phyloP scores from a whole-genome alignment of 768 basidiomycete species.

The Lyophyllum atratum region DNA sequence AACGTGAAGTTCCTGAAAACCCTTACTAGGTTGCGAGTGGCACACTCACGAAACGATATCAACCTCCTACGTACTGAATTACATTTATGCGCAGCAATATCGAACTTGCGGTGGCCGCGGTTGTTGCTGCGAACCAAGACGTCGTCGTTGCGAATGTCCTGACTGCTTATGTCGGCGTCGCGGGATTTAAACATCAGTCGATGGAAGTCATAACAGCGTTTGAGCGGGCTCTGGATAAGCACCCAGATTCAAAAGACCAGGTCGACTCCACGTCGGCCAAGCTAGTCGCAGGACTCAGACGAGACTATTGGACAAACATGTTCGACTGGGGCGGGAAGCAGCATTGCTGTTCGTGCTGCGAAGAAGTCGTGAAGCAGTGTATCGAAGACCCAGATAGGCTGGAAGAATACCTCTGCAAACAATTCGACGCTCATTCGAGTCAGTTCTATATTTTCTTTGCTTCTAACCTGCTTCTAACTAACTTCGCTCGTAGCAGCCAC shows the following conservation, averaged over 20 bases:
- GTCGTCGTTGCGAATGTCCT: slow-evolving; percentile 20
- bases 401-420: slow-evolving; percentile 1
- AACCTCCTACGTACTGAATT: background rate
- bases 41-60: background rate
- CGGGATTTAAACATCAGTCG: slow-evolving; percentile 14
- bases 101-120: slow-evolving; percentile 20
- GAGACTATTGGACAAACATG: slow-evolving; percentile 19
- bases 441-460: background rate
- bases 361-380: slow-evolving; percentile 12
- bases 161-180: slow-evolving; percentile 16
- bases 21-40: background rate
- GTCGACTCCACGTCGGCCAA: slow-evolving; percentile 13
- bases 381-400: slow-evolving; percentile 12
- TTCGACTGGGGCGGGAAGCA: slow-evolving; percentile 15
- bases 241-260: slow-evolving; percentile 16
- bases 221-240: slow-evolving; percentile 19
- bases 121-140: slow-evolving; percentile 19
- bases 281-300: slow-evolving; percentile 16
- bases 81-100: slow-evolving; percentile 20
- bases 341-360: slow-evolving; percentile 18
- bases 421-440: slow-evolving; percentile 4
- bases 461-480: background rate
- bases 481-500: background rate
- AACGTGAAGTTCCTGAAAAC: background rate
- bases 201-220: slow-evolving; percentile 15